Percentiles rank a stretch among this genome's conserved stretches.
phyloP scores from a whole-genome alignment of 2,329 filamentous ascomycete species.

The Fusarium musae region DNA sequence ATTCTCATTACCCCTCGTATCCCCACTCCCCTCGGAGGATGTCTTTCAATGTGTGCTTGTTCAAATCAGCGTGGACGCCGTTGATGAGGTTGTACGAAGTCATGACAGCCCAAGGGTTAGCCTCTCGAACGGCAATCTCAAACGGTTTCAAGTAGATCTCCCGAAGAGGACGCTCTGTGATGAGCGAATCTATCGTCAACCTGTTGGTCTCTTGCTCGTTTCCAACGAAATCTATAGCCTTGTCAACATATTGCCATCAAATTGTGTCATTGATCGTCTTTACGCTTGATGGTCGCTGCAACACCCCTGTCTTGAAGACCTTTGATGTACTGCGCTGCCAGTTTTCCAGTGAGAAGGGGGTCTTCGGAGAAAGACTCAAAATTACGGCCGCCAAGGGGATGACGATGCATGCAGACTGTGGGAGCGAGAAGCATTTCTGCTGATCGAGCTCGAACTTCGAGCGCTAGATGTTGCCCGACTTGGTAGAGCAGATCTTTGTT shows the following conservation, averaged over 20 bases:
- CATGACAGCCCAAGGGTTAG: conserved; percentile 77
- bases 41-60: conserved; percentile 63
- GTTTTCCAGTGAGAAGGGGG: conserved; percentile 77
- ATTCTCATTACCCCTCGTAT: conserved; percentile 63
- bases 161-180: conserved; percentile 72
- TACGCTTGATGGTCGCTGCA: conserved; percentile 82
- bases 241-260: not conserved
- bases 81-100: conserved; percentile 75
- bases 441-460: conserved; percentile 78
- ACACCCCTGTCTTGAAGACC: conserved; percentile 79
- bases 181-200: conserved; percentile 68
- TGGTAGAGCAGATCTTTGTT: conserved; percentile 75
- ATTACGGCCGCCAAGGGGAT: conserved; percentile 84
- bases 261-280: conserved; percentile 24
- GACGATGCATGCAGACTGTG: conserved; percentile 84
- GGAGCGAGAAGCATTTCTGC: conserved; percentile 80
- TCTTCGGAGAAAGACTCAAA: conserved; percentile 92
- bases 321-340: conserved; percentile 77
- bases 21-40: conserved; percentile 71
- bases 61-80: conserved; percentile 67
- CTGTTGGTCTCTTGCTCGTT: conserved; percentile 75
- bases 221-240: conserved; percentile 67
- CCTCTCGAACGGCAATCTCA: conserved; percentile 76
- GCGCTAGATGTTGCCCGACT: conserved; percentile 76
- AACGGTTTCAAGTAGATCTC: conserved; percentile 81